These are phyloP conservation scores for Ceratonia siliqua DNA, from an alignment of 306 rosid species.

Conservation along the genomic window DNA sequence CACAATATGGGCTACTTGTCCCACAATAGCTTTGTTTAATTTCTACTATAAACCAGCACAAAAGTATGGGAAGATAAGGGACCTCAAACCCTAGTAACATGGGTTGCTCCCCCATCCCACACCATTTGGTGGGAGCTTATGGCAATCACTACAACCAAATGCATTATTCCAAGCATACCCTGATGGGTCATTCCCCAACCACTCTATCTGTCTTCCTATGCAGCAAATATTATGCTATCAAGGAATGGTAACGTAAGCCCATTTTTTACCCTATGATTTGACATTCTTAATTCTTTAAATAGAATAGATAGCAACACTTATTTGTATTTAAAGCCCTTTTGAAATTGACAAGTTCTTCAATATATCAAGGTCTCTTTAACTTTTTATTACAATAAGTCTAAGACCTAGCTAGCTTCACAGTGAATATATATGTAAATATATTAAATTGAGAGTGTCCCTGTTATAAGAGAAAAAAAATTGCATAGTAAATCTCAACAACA, in stretches of 20 bases:
- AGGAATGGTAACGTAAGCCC: background rate
- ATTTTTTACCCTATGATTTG: no score
- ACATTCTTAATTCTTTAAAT: background rate
- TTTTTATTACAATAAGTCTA: background rate
- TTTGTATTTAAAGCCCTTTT: background rate
- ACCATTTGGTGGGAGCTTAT: slow-evolving; percentile 26
- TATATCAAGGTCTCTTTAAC: background rate
- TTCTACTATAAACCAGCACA: background rate
- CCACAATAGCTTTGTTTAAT: background rate
- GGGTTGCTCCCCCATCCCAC: slow-evolving; percentile 56
- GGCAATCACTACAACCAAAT: slow-evolving; percentile 42
- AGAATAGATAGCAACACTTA: background rate
- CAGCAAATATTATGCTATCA: slow-evolving; percentile 36
- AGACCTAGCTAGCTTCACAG: no score
- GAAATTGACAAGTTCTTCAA: background rate
- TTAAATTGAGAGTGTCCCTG: no score
- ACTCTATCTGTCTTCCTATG: slow-evolving; percentile 52
- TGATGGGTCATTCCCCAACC: slow-evolving; percentile 45
- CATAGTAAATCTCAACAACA: no score
- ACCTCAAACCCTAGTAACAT: slow-evolving; percentile 50
- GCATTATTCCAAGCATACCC: slow-evolving; percentile 43
- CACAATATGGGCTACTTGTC: slow-evolving; percentile 41
- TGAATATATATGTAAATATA: no score
- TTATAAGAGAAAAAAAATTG: no score
- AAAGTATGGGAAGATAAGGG: slow-evolving; percentile 36